A percentile compares a stretch with the other conserved stretches of the same genome.
phyloP scores from a whole-genome alignment of 73 alveolate genomes.

The Diophrys sp. region DNA sequence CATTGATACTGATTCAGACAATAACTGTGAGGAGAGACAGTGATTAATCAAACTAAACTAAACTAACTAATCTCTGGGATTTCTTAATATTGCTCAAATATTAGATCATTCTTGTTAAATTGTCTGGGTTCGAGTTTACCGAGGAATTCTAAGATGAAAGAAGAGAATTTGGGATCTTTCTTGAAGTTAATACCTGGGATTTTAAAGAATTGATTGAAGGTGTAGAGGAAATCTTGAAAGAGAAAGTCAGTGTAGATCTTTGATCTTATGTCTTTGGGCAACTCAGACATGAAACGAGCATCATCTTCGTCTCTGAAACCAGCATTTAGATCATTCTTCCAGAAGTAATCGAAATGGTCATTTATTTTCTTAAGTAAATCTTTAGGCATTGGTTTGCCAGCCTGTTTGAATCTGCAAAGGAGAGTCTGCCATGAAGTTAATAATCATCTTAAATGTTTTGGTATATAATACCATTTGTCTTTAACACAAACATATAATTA shows the following conservation, averaged over 20 bases:
- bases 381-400: slow-evolving; percentile 39
- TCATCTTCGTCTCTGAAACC: slow-evolving; percentile 44
- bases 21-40: too few species aligned
- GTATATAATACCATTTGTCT: too few species aligned
- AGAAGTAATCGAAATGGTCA: slow-evolving; percentile 42
- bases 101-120: slow-evolving; percentile 6
- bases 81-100: slow-evolving; percentile 75
- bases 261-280: slow-evolving; percentile 21
- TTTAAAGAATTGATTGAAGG: slow-evolving; percentile 28
- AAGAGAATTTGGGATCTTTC: slow-evolving; percentile 1
- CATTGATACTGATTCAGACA: too few species aligned
- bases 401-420: slow-evolving; percentile 35
- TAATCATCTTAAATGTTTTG: too few species aligned
- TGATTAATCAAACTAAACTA: too few species aligned
- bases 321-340: slow-evolving; percentile 31
- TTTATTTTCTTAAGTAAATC: slow-evolving; percentile 33
- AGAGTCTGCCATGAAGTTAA: slow-evolving; percentile 39
- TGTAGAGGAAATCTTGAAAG: slow-evolving; percentile 29
- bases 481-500: too few species aligned
- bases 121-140: slow-evolving; percentile 1
- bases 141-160: background rate
- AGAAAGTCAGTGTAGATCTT: slow-evolving; percentile 36
- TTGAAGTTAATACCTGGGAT: slow-evolving; percentile 1
- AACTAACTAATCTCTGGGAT: slow-evolving; percentile 51
- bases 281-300: slow-evolving; percentile 27